Conservation (phyloP, 2,329 filamentous ascomycete species). For the Sporothrix brunneoviolacea region DNA sequence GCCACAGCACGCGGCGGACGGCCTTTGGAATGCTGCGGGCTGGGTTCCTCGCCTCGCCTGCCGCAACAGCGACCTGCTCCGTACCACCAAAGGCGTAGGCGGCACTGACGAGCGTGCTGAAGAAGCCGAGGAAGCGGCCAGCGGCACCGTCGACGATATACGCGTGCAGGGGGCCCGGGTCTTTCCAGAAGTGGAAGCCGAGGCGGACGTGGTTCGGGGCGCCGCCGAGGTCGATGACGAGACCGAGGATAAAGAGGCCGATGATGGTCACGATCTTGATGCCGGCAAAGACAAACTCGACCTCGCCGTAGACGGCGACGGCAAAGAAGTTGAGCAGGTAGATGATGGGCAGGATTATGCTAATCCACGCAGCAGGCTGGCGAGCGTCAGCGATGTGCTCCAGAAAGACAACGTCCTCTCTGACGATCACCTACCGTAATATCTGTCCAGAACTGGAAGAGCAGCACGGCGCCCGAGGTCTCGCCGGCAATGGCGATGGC, state of each 20-base stretch:
- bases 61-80: constrained; percentile 55
- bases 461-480: constrained; percentile 3
- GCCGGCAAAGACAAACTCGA: constrained; percentile 55
- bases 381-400: too few relatives aligned
- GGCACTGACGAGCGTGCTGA: constrained; percentile 38
- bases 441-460: constrained; percentile 10
- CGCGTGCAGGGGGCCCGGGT: constrained; percentile 39
- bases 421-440: too few relatives aligned
- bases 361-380: constrained; percentile 56
- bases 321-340: constrained; percentile 50
- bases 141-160: constrained; percentile 32
- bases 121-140: constrained; percentile 37
- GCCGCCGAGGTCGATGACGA: constrained; percentile 51
- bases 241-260: constrained; percentile 49
- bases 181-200: constrained; percentile 44
- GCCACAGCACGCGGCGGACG: constrained; percentile 37
- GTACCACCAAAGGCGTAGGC: constrained; percentile 56
- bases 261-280: constrained; percentile 55
- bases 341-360: constrained; percentile 47
- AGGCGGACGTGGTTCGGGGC: constrained; percentile 42
- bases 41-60: constrained; percentile 57
- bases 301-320: constrained; percentile 52
- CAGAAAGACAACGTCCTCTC: too few relatives aligned
- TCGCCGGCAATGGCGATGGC: constrained; percentile 9
- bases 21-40: constrained; percentile 60